These are phyloP conservation scores for Climacium dendroides DNA, from an alignment of 225 moss, liverwort and hornwort species.

Conservation along the genomic window DNA sequence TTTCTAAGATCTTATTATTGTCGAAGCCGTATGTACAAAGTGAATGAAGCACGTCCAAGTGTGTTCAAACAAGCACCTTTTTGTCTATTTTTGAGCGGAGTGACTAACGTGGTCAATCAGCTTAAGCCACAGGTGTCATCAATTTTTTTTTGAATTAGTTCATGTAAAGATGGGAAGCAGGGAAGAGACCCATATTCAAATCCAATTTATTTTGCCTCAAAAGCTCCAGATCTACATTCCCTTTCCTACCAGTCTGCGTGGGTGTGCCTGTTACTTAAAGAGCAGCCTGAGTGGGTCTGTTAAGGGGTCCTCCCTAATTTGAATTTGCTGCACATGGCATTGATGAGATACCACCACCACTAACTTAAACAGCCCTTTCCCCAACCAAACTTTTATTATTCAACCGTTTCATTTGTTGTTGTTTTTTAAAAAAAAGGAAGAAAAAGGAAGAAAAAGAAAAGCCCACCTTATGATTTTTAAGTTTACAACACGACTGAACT, in stretches of 20 bases:
- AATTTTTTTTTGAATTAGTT: background rate
- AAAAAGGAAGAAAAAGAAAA: no score
- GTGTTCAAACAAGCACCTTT: background rate
- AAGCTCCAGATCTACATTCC: no score
- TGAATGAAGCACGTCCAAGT: background rate
- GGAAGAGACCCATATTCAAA: no score
- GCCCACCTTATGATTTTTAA: background rate
- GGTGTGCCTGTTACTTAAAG: no score
- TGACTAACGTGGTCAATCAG: background rate
- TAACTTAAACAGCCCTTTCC: background rate
- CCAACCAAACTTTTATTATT: background rate
- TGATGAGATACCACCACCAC: background rate
- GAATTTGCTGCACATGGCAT: background rate
- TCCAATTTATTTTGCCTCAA: no score
- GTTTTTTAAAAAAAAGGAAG: no score
- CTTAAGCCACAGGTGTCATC: background rate
- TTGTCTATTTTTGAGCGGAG: background rate
- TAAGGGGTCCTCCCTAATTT: background rate
- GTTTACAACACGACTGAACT: background rate
- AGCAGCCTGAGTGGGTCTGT: no score
- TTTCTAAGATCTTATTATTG: background rate
- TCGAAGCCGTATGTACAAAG: fast-evolving
- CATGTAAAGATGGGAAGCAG: background rate
- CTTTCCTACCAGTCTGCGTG: background rate
- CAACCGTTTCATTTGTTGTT: no score